phyloP scores from a whole-genome alignment of 176 grass and related monocot species.

The Zizania latifolia region DNA sequence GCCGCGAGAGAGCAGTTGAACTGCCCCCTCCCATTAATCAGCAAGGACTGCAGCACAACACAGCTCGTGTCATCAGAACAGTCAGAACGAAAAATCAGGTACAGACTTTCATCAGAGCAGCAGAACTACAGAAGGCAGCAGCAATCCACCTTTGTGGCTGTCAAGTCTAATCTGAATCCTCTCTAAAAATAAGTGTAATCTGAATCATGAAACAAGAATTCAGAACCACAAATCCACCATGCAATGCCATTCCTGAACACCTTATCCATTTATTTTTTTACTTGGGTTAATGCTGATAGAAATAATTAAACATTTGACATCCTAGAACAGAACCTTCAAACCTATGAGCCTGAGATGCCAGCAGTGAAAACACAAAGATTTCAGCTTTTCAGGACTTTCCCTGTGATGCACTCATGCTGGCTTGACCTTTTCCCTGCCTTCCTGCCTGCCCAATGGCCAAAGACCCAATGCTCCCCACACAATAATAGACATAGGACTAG shows the following conservation, averaged over 20 bases:
- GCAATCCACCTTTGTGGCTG: no score
- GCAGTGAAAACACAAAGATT: background rate
- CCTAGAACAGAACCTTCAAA: no score
- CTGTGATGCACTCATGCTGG: constrained; percentile 10
- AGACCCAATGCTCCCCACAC: constrained; percentile 18
- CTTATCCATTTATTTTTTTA: no score
- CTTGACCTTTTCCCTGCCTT: constrained; percentile 6
- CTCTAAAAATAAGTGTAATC: no score
- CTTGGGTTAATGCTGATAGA: no score
- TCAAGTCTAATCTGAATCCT: no score
- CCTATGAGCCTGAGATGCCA: no score
- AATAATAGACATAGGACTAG: constrained; percentile 10
- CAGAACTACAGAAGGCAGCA: no score
- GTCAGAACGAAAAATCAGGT: background rate
- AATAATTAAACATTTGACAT: no score
- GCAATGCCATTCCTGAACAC: no score
- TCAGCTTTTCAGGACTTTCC: background rate
- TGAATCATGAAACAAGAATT: no score
- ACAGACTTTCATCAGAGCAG: background rate
- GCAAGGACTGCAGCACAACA: constrained; percentile 50
- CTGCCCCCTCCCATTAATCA: constrained; percentile 85
- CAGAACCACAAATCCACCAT: no score
- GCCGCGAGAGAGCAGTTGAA: constrained; percentile 69
- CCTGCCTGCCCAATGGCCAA: background rate
- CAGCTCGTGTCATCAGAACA: background rate